Evolutionary conservation across 2,329 filamentous ascomycete genomes (phyloP), one percentile per base, ranked within the genome.

Genomic region (Didymella lethalis): DNA sequence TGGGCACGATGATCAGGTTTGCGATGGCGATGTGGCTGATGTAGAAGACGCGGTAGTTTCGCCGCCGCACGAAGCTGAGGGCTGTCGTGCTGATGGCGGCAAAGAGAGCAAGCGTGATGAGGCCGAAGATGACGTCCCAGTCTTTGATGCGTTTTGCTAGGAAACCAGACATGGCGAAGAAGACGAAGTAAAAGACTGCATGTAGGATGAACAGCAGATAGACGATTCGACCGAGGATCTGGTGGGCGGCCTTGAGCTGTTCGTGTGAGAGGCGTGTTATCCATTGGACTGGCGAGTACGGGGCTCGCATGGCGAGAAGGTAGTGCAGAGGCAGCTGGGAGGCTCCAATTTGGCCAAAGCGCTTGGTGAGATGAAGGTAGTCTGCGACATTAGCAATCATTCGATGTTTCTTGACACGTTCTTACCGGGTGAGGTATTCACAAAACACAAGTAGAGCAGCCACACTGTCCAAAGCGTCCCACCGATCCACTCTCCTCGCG

Each of bases 351-450:
- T 85, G 84, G 18, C 84, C 86, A 52, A 88, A 80, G 5, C 86
- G 82, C 74, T 87, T 88, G 25, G 86, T 88, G 25, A 88, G 75
- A 70, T 88, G 86, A 29, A 88, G 78, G 56, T 88, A 88, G 71
- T 88, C 86, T 87, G 49, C 6, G 12, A 2, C 36, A 25, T 60
- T 12, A 56, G 36, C 8, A 14, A 44, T 7, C 1, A 2, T 16
- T 44, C 23, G 20, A 10, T n/a, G 25, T 10, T 16, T 28, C 11
- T 28, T n/a, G 14, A 20, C 12, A 26, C 2, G 11, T 20, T 34
- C 38, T 16, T 45, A 54, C 63, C 54, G 61, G 58, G 41, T 18
- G 82, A 83, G 34, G 84, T 86, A 36, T 81, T 77, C 63, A 79
- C 78, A 16, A 84, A 71, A 29, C 77, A 82, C 26, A 87, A 76